A percentile compares a stretch with the other conserved stretches of the same genome.
These are phyloP conservation scores for Cordyceps militaris DNA, from an alignment of 2,329 filamentous ascomycete genomes.

Conservation along the genomic window DNA sequence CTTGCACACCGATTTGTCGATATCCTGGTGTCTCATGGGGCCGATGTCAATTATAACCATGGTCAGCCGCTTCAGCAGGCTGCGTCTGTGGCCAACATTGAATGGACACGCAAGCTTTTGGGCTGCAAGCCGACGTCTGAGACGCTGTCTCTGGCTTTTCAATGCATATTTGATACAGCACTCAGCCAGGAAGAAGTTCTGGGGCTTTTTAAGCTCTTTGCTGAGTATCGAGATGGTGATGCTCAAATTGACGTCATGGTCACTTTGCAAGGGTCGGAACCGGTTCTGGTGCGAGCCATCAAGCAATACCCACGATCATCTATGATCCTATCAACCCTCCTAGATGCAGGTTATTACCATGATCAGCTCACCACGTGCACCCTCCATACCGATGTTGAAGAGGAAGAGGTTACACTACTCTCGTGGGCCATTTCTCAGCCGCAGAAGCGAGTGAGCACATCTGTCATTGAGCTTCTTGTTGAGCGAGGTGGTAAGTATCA, in stretches of 20 bases:
- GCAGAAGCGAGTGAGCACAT: conserved; percentile 54
- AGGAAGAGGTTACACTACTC: conserved; percentile 50
- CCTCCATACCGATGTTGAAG: conserved; percentile 39
- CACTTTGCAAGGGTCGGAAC: conserved; percentile 34
- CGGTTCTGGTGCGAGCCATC: conserved; percentile 46
- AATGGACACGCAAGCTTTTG: conserved; percentile 45
- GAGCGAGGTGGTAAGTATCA: conserved; percentile 30
- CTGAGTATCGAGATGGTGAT: conserved; percentile 41
- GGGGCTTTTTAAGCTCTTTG: conserved; percentile 44
- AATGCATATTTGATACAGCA: conserved; percentile 46
- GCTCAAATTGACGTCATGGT: conserved; percentile 45
- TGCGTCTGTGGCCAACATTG: conserved; percentile 42
- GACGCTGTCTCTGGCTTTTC: conserved; percentile 47
- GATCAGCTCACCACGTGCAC: conserved; percentile 42
- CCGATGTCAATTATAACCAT: conserved; percentile 42
- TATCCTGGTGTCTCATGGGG: conserved; percentile 30
- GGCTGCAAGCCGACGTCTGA: conserved; percentile 41
- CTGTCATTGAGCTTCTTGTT: conserved; percentile 51
- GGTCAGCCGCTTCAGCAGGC: conserved; percentile 49
- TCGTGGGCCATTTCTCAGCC: conserved; percentile 56
- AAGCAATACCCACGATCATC: conserved; percentile 48
- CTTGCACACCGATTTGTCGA: conserved; percentile 41
- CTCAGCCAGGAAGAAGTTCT: conserved; percentile 43
- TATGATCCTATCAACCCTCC: conserved; percentile 42
- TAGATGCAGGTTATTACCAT: conserved; percentile 53